Evolutionary conservation across 2,329 filamentous ascomycete species (phyloP), one percentile per base, ranked within the genome.

Genomic region (Ophiosphaerella narmari): DNA sequence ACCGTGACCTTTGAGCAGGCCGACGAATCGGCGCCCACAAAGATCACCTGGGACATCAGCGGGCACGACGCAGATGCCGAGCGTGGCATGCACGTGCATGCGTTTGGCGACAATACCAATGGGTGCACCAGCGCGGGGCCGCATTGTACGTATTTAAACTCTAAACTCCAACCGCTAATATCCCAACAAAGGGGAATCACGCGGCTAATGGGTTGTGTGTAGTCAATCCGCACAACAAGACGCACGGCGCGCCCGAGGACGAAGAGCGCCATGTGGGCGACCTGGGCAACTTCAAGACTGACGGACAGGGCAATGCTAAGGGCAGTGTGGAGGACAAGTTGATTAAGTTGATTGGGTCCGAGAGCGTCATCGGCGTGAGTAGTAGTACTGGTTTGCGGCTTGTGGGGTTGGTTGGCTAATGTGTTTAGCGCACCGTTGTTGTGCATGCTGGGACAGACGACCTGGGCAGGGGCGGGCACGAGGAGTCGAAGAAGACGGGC

Each of bases 81-180:
- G 86, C 93, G 94, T 79, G 94, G 91, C 78, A 91, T 97, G 85
- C 94, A 99, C 84, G 87, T 99, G 74, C 94, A 99, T 83, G 90
- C 94, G 77, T 99, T 96, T 73, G 94, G 94, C 76, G 94, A 97
- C 85, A 97, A 97, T 86, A 97, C 94, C 84, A 99, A 99, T 81
- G 94, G 94, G 77, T 99, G 94, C 89, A 97, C 93, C 63, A 96
- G 90, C 64, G 94, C 94, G 64, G 94, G 94, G 46, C 93, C 94
- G 78, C 94, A 99, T 83, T 99, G 91, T 96, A 82, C 75, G 90
- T 50, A 26, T 13, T 8, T 2, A 14, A 13, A 41, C 36, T 21
- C 4, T 4, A 3, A 21, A 18, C 18, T 4, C 18, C 18, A 2
- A 18, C 2, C 18, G 18, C 18, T 4, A 21, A 4, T 21, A 21